Percentiles rank a stretch among this genome's conserved stretches.
Evolutionary conservation across 257 asterid species (phyloP).

Genomic region (Ilex aquifolium): DNA sequence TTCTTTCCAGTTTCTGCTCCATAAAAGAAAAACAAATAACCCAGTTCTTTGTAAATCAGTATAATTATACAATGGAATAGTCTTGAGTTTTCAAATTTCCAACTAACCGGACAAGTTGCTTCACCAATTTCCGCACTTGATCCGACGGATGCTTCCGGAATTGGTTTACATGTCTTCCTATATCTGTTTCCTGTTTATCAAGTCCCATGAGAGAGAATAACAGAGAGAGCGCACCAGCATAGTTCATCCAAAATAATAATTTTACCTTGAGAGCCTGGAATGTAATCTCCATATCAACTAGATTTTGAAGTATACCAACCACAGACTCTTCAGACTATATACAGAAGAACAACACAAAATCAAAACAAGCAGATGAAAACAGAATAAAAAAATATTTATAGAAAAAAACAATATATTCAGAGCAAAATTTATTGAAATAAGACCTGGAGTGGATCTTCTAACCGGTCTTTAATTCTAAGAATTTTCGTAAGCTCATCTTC

Average conservation of each 20-base stretch:
- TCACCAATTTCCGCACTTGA: constrained; percentile 81
- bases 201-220: too few species aligned
- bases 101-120: constrained; percentile 77
- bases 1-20: constrained; percentile 84
- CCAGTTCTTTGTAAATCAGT: background rate
- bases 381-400: background rate
- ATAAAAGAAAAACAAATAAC: constrained; percentile 7
- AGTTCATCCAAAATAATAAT: background rate
- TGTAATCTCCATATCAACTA: constrained; percentile 88
- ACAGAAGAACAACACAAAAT: background rate
- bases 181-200: constrained; percentile 70
- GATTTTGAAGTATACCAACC: constrained; percentile 65
- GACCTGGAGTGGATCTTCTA: constrained; percentile 79
- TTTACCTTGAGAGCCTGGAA: constrained; percentile 73
- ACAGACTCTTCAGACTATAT: constrained; percentile 65
- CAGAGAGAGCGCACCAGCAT: background rate
- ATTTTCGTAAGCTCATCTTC: constrained; percentile 68
- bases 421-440: background rate
- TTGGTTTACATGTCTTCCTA: constrained; percentile 83
- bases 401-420: background rate
- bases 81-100: background rate
- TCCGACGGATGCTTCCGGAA: constrained; percentile 73
- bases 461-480: constrained; percentile 63
- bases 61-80: background rate
- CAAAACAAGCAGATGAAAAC: background rate